Conservation (phyloP, 768 basidiomycete species). For the Rhodotorula toruloides region DNA sequence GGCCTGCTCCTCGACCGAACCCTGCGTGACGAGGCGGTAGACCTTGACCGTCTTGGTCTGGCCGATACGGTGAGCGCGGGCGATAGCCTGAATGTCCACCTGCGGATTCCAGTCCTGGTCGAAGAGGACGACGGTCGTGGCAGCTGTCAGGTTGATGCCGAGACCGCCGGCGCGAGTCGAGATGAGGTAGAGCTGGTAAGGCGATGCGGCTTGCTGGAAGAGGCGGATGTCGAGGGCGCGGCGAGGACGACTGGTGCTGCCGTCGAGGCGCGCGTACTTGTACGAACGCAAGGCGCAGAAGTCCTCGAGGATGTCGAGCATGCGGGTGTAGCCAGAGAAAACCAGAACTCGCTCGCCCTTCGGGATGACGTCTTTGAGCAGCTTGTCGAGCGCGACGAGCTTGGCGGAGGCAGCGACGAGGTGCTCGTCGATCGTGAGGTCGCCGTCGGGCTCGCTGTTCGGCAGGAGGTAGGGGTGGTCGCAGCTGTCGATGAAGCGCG, state of each 20-base stretch:
- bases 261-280: constrained; percentile 46
- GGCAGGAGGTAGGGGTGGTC: constrained; percentile 56
- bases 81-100: constrained; percentile 47
- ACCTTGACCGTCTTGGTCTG: constrained; percentile 70
- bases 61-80: constrained; percentile 55
- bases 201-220: constrained; percentile 62
- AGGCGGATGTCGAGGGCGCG: constrained; percentile 59
- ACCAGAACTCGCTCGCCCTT: constrained; percentile 63
- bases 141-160: constrained; percentile 65
- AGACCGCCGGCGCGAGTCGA: constrained; percentile 77
- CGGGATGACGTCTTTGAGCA: constrained; percentile 56
- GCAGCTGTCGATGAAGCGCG: background rate
- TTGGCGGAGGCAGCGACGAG: constrained; percentile 58
- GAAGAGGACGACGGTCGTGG: constrained; percentile 49
- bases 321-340: constrained; percentile 58
- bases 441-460: constrained; percentile 53
- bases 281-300: constrained; percentile 59
- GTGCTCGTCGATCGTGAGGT: constrained; percentile 56
- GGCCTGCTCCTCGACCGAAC: constrained; percentile 69
- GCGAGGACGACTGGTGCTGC: constrained; percentile 53
- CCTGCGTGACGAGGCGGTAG: constrained; percentile 63
- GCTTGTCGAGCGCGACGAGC: constrained; percentile 57
- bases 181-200: constrained; percentile 73
- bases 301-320: constrained; percentile 67
- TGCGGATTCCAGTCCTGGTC: constrained; percentile 45